These are phyloP conservation scores for Neurospora sp. DNA, from an alignment of 495 filamentous ascomycete genomes.

Conservation along the genomic window DNA sequence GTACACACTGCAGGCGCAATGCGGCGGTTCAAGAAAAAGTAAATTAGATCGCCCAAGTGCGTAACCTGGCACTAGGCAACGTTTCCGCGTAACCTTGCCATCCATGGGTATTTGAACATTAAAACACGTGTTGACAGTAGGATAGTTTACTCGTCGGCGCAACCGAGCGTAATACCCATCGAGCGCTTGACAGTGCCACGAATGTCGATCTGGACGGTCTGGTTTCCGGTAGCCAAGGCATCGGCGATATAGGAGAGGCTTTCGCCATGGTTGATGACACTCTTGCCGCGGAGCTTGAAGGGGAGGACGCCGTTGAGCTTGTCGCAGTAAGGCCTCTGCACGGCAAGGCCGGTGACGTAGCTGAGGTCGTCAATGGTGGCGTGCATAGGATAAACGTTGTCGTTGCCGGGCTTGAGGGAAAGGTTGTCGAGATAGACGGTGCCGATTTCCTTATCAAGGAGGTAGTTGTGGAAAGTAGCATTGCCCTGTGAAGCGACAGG, in stretches of 20 bases:
- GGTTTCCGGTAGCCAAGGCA: conserved; percentile 24
- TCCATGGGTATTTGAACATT: not conserved
- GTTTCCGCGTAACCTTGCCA: not conserved
- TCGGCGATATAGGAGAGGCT: conserved; percentile 51
- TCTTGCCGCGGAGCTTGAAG: conserved; percentile 47
- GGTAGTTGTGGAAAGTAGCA: conserved; percentile 48
- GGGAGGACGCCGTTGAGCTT: conserved; percentile 42
- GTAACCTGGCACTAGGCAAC: not conserved
- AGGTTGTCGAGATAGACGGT: conserved; percentile 47
- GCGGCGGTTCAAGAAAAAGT: not conserved
- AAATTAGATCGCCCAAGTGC: not conserved
- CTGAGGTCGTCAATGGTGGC: conserved; percentile 36
- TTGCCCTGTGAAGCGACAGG: conserved; percentile 44
- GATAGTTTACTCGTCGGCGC: conserved; percentile 2
- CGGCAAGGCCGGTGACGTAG: not conserved
- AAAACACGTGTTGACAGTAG: not conserved
- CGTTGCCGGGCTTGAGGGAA: conserved; percentile 44
- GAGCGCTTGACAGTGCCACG: conserved; percentile 14
- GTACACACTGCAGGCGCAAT: not conserved
- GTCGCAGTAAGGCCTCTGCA: conserved; percentile 32
- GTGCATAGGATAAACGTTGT: conserved; percentile 46
- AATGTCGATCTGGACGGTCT: conserved; percentile 28
- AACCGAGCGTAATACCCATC: conserved; percentile 11
- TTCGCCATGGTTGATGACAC: conserved; percentile 47
- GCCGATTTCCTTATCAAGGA: conserved; percentile 43